Conservation (phyloP, 2,329 filamentous ascomycete genomes). For the Trichophaea hybrida region DNA sequence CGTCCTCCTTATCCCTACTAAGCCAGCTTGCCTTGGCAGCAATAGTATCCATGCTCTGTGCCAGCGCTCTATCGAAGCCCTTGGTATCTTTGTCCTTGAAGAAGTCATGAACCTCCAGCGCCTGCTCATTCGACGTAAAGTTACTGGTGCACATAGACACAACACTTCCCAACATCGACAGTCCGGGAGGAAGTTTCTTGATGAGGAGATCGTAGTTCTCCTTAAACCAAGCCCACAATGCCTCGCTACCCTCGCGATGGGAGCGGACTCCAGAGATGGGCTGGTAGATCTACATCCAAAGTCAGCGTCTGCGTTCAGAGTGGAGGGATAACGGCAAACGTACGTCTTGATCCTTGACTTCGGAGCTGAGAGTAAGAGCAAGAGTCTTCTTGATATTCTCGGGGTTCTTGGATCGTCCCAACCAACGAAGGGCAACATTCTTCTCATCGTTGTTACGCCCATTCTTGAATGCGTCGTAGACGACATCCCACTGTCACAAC, state of each 20-base stretch:
- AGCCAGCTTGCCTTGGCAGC: conserved; percentile 74
- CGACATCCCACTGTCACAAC: conserved; percentile 49
- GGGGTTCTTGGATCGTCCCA: conserved; percentile 65
- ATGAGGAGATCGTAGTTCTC: conserved; percentile 76
- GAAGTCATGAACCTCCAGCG: conserved; percentile 63
- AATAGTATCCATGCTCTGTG: conserved; percentile 78
- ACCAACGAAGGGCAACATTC: conserved; percentile 71
- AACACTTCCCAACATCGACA: conserved; percentile 72
- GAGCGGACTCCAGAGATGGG: conserved; percentile 65
- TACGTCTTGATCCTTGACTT: conserved; percentile 78
- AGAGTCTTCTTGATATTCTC: conserved; percentile 72
- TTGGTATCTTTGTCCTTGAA: conserved; percentile 71
- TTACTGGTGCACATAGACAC: conserved; percentile 69
- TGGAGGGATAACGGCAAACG: neutral
- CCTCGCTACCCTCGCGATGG: conserved; percentile 62
- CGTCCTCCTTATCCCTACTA: conserved; percentile 59
- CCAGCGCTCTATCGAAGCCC: conserved; percentile 72
- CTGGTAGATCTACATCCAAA: conserved; percentile 51
- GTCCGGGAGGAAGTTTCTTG: conserved; percentile 68
- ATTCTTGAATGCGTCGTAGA: conserved; percentile 60
- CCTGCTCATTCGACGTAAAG: conserved; percentile 64
- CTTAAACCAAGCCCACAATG: conserved; percentile 70
- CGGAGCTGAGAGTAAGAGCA: conserved; percentile 55
- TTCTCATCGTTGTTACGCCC: conserved; percentile 73
- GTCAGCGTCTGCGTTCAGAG: neutral